These are phyloP conservation scores for Talaromyces sp. DNA, from an alignment of 2,329 filamentous ascomycete species.

Conservation along the genomic window DNA sequence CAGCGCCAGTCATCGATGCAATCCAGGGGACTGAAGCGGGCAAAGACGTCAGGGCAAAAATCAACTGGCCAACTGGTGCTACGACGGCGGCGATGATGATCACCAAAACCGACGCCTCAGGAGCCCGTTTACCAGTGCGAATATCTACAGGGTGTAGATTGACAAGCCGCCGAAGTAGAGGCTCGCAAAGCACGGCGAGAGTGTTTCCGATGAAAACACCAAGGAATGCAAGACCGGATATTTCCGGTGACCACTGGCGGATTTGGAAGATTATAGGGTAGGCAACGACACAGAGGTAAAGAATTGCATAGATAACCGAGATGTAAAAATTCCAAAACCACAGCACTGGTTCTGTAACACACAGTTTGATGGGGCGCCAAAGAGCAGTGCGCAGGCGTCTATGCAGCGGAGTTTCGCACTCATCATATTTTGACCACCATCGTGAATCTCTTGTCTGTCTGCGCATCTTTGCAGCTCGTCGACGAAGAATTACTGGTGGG, in stretches of 20 bases:
- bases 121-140: conserved; percentile 60
- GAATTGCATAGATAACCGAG: conserved; percentile 23
- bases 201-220: conserved; percentile 38
- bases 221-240: conserved; percentile 39
- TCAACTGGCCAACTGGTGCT: conserved; percentile 66
- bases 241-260: conserved; percentile 32
- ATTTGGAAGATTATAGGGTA: conserved; percentile 25
- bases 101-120: conserved; percentile 68
- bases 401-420: not conserved
- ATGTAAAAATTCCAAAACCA: conserved; percentile 24
- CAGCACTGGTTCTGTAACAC: conserved; percentile 19
- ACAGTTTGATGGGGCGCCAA: not conserved
- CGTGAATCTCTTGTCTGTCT: conserved; percentile 60
- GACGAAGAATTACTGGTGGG: conserved; percentile 59
- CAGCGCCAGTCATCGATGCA: conserved; percentile 62
- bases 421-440: conserved; percentile 50
- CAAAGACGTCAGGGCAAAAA: conserved; percentile 75
- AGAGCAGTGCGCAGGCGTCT: not conserved
- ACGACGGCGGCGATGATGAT: conserved; percentile 67
- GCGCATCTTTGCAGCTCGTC: conserved; percentile 53
- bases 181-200: not conserved
- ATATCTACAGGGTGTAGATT: conserved; percentile 46
- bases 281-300: conserved; percentile 22
- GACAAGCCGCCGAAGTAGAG: not conserved
- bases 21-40: conserved; percentile 64